Conservation (phyloP, 2,329 filamentous ascomycete genomes). For the Aspergillus ustus region DNA sequence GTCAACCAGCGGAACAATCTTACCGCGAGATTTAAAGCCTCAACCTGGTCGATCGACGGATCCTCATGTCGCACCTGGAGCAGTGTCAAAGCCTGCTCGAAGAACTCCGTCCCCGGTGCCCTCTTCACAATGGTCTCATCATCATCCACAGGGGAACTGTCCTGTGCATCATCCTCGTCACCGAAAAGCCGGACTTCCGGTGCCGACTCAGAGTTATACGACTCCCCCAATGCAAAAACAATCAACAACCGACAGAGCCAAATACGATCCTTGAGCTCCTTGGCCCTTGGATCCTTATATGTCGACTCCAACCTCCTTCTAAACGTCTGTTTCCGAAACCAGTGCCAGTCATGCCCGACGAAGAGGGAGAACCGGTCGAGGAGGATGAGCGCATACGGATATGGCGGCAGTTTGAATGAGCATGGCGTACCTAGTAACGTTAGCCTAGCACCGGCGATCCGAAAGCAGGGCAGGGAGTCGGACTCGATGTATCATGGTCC, state of each 20-base stretch:
- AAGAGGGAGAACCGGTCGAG: background rate
- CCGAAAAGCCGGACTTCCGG: conserved; percentile 13
- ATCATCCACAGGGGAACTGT: background rate
- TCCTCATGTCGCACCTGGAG: conserved; percentile 23
- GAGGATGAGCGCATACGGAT: background rate
- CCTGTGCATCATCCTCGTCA: background rate
- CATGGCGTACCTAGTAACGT: background rate
- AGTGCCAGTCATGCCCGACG: conserved; percentile 10
- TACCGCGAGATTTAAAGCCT: conserved; percentile 27
- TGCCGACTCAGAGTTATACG: conserved; percentile 12
- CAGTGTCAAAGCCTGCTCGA: conserved; percentile 22
- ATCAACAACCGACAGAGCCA: conserved; percentile 25
- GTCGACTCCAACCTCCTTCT: background rate
- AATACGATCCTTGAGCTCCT: background rate
- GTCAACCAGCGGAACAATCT: background rate
- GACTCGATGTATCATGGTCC: background rate
- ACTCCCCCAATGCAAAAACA: conserved; percentile 26
- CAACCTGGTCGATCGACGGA: conserved; percentile 25
- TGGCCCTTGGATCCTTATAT: background rate
- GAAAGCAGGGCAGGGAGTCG: background rate
- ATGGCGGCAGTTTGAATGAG: conserved; percentile 2
- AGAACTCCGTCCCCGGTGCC: conserved; percentile 21
- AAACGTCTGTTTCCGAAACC: conserved; percentile 2
- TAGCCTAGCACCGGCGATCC: background rate
- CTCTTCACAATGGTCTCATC: background rate